Evolutionary conservation across 2,329 filamentous ascomycete species (phyloP).

Genomic region (Cercospora brassicicola): DNA sequence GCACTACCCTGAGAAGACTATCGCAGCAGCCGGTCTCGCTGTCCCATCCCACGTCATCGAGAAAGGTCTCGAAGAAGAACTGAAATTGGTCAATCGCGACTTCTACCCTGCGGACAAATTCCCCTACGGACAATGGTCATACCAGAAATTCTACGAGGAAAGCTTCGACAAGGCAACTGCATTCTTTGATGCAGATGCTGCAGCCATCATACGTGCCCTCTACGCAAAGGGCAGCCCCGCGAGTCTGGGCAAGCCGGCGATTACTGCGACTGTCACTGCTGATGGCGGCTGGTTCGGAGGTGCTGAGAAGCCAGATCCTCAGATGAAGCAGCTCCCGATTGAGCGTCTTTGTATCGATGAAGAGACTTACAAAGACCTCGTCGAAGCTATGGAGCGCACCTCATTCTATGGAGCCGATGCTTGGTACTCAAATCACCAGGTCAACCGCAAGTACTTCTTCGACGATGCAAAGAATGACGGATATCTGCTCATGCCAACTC

Average conservation of each 20-base stretch:
- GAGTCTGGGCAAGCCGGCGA: slow-evolving; percentile 32
- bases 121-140: slow-evolving; percentile 42
- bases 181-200: slow-evolving; percentile 28
- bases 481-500: slow-evolving; percentile 38
- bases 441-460: slow-evolving; percentile 46
- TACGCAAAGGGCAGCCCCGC: slow-evolving; percentile 33
- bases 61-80: slow-evolving; percentile 42
- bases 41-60: slow-evolving; percentile 49
- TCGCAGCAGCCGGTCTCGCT: slow-evolving; percentile 34
- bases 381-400: slow-evolving; percentile 43
- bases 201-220: slow-evolving; percentile 31
- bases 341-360: slow-evolving; percentile 36
- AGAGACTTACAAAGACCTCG: slow-evolving; percentile 33
- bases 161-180: slow-evolving; percentile 29
- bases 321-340: slow-evolving; percentile 37
- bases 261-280: slow-evolving; percentile 22
- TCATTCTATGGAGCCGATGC: slow-evolving; percentile 44
- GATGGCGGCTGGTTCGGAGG: slow-evolving; percentile 41
- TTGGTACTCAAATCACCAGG: slow-evolving; percentile 49
- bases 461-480: slow-evolving; percentile 40
- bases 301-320: slow-evolving; percentile 27
- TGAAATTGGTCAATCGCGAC: slow-evolving; percentile 45
- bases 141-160: slow-evolving; percentile 39
- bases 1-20: slow-evolving; percentile 38
- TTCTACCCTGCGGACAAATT: slow-evolving; percentile 50